phyloP scores from a whole-genome alignment of 148 eudicot species.

The Diospyros lotus region DNA sequence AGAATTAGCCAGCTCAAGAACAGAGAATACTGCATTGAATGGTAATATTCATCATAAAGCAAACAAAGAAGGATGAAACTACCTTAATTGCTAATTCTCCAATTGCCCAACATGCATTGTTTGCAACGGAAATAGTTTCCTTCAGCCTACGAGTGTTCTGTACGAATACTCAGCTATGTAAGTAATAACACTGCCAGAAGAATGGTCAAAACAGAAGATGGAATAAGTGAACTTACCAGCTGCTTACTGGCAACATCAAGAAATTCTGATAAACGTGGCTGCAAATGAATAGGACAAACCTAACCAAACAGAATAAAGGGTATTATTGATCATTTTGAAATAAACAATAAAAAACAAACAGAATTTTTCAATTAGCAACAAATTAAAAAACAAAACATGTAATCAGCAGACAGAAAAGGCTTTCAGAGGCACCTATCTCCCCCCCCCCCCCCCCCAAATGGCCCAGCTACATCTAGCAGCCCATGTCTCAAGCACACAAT shows the following conservation, averaged over 20 bases:
- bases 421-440: neutral
- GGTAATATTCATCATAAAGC: neutral
- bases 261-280: slow-evolving; percentile 69
- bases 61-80: slow-evolving; percentile 13
- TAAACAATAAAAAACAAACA: neutral
- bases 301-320: slow-evolving; percentile 24
- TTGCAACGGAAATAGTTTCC: slow-evolving; percentile 88
- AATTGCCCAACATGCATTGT: slow-evolving; percentile 99
- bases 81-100: slow-evolving; percentile 98
- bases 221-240: slow-evolving; percentile 49
- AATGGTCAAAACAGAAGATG: neutral
- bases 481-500: neutral
- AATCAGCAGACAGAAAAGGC: neutral
- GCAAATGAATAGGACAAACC: slow-evolving; percentile 94
- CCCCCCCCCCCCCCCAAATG: neutral
- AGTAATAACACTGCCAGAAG: slow-evolving; percentile 3
- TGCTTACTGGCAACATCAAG: slow-evolving; percentile 84
- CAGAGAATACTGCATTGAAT: slow-evolving; percentile 2
- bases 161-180: slow-evolving; percentile 4
- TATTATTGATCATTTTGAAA: neutral
- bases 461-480: neutral
- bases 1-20: neutral
- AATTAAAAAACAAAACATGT: no score
- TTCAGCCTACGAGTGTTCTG: slow-evolving; percentile 74
- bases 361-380: neutral